Conservation (phyloP, 129 eudicot genomes). For the Lonicera japonica region DNA sequence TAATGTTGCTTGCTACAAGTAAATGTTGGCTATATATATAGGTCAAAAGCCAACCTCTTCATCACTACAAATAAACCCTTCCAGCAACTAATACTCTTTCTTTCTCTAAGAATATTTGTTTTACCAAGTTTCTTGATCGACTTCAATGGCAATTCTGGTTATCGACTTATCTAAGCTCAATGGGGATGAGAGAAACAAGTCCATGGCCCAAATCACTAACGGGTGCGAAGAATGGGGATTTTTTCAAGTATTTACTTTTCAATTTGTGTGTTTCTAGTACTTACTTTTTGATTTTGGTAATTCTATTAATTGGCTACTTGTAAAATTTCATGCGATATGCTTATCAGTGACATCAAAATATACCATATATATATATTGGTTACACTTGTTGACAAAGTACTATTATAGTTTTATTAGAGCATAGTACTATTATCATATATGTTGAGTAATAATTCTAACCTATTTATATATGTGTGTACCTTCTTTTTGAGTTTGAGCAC, state of each 20-base stretch:
- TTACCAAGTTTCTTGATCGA: neutral
- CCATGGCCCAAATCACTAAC: slow-evolving; percentile 55
- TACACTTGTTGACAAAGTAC: too few species aligned
- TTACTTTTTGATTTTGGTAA: too few species aligned
- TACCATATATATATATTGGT: too few species aligned
- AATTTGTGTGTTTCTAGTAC: too few species aligned
- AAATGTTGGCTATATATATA: slow-evolving; percentile 43
- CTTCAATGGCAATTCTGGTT: slow-evolving; percentile 70
- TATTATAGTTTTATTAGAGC: too few species aligned
- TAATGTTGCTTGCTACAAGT: slow-evolving; percentile 5
- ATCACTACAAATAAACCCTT: slow-evolving; percentile 15
- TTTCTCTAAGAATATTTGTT: neutral
- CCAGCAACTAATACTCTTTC: neutral
- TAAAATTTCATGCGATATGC: too few species aligned
- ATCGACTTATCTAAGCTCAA: slow-evolving; percentile 77
- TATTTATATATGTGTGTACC: too few species aligned
- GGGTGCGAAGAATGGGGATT: slow-evolving; percentile 94
- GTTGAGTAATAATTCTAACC: too few species aligned
- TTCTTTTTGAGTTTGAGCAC: too few species aligned
- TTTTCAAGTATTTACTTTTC: slow-evolving; percentile 71
- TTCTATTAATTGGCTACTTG: too few species aligned
- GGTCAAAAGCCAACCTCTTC: slow-evolving; percentile 6
- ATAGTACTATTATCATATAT: too few species aligned
- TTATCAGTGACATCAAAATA: too few species aligned
- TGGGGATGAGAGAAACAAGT: slow-evolving; percentile 54